Evolutionary conservation across 2,329 filamentous ascomycete species (phyloP).

Genomic region (Aspergillus sp.): DNA sequence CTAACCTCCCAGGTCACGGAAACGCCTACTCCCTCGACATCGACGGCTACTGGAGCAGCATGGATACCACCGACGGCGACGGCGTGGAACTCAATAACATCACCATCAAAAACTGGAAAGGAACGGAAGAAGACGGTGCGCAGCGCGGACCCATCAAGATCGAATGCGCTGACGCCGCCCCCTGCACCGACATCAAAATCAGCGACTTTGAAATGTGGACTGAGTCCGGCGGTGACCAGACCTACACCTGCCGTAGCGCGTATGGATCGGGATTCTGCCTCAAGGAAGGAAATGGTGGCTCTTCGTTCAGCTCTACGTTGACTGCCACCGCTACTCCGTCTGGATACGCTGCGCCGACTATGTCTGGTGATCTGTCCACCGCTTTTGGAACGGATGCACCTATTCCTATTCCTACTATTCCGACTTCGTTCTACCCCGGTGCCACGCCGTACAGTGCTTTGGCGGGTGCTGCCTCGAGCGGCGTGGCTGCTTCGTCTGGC

Average conservation of each 20-base stretch:
- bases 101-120: slow-evolving; percentile 53
- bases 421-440: slow-evolving; percentile 26
- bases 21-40: slow-evolving; percentile 57
- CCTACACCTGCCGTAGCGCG: slow-evolving; percentile 45
- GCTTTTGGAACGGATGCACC: slow-evolving; percentile 14
- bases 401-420: slow-evolving; percentile 23
- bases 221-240: slow-evolving; percentile 19
- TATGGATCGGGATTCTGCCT: slow-evolving; percentile 48
- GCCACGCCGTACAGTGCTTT: slow-evolving; percentile 24
- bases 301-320: slow-evolving; percentile 14
- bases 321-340: slow-evolving; percentile 13
- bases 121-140: slow-evolving; percentile 45
- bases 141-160: slow-evolving; percentile 51
- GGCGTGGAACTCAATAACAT: slow-evolving; percentile 52
- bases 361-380: slow-evolving; percentile 15
- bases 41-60: slow-evolving; percentile 50
- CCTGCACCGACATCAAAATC: slow-evolving; percentile 51
- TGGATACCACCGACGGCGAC: slow-evolving; percentile 38
- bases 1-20: slow-evolving; percentile 40
- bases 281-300: slow-evolving; percentile 18
- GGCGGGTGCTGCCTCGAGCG: slow-evolving; percentile 8
- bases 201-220: slow-evolving; percentile 48
- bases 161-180: slow-evolving; percentile 46
- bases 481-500: neutral
- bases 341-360: slow-evolving; percentile 17